Percentiles rank a stretch among this genome's conserved stretches.
Evolutionary conservation across 1,284 basidiomycete species (phyloP).

Genomic region (Vanrija sp.): DNA sequence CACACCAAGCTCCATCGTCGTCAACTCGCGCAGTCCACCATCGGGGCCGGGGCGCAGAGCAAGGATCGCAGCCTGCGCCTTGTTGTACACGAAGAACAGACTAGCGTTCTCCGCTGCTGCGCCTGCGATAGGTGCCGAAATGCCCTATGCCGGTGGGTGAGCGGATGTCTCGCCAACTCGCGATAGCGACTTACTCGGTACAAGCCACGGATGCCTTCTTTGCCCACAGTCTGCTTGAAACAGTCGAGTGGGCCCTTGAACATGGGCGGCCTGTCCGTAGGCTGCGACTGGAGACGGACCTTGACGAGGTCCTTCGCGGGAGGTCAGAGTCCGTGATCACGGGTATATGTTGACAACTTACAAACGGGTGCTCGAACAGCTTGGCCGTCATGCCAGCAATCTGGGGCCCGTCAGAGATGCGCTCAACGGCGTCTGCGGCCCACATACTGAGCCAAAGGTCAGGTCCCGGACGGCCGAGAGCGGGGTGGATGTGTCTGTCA

Average conservation of each 20-base stretch:
- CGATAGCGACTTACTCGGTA: conserved; percentile 63
- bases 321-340: not conserved
- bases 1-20: conserved; percentile 63
- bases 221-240: conserved; percentile 67
- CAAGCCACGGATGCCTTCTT: conserved; percentile 71
- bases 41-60: conserved; percentile 19
- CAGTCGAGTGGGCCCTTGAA: conserved; percentile 79
- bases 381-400: conserved; percentile 75
- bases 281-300: conserved; percentile 77
- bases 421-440: not conserved
- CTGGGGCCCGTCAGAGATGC: conserved; percentile 40
- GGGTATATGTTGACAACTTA: conserved; percentile 9
- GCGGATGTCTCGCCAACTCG: conserved; percentile 3
- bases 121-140: conserved; percentile 81
- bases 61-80: conserved; percentile 67
- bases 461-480: conserved; percentile 47
- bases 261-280: conserved; percentile 64
- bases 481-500: too few relatives aligned
- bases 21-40: conserved; percentile 51
- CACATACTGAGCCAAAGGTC: conserved; percentile 51
- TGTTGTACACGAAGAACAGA: conserved; percentile 80
- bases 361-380: conserved; percentile 76
- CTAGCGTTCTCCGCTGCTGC: conserved; percentile 88
- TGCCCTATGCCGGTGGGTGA: conserved; percentile 56
- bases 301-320: conserved; percentile 49